A percentile compares a stretch with the other conserved stretches of the same genome.
Evolutionary conservation across 2,329 filamentous ascomycete genomes (phyloP).

Genomic region (Pochonia chlamydosporia): DNA sequence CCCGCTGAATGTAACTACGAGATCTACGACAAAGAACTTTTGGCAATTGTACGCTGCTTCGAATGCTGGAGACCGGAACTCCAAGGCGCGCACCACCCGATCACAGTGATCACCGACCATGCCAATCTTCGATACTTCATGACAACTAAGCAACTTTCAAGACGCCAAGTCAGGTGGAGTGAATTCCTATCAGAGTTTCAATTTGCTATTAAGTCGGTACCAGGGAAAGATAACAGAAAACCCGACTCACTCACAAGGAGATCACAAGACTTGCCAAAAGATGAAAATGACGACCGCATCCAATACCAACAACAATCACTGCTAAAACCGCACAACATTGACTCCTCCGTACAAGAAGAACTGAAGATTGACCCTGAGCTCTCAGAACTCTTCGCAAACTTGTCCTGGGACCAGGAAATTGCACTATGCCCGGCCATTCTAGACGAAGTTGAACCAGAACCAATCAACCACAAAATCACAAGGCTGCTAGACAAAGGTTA

Average conservation of each 20-base stretch:
- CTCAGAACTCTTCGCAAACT: too few relatives aligned
- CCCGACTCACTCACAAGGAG: not conserved
- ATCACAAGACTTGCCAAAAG: not conserved
- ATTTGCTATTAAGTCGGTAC: not conserved
- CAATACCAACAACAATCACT: too few relatives aligned
- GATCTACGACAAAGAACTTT: constrained; percentile 2
- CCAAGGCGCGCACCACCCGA: not conserved
- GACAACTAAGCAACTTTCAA: not conserved
- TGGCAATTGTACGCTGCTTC: constrained; percentile 1
- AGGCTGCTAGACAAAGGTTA: too few relatives aligned
- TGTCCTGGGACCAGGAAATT: too few relatives aligned
- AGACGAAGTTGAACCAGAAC: too few relatives aligned
- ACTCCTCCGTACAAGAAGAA: not conserved
- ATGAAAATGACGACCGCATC: not conserved
- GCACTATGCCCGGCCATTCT: too few relatives aligned
- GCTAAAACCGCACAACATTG: not conserved
- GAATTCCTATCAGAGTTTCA: not conserved
- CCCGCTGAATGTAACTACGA: constrained; percentile 1
- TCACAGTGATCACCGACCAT: not conserved
- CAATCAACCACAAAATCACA: too few relatives aligned
- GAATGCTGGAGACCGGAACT: not conserved
- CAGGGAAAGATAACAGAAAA: not conserved
- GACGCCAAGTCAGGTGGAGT: not conserved
- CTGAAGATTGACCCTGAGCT: not conserved
- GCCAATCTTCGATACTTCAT: not conserved